A percentile compares a stretch with the other conserved stretches of the same genome.
These are phyloP conservation scores for Mycocalia duriaeana DNA, from an alignment of 1,284 basidiomycete species.

Conservation along the genomic window DNA sequence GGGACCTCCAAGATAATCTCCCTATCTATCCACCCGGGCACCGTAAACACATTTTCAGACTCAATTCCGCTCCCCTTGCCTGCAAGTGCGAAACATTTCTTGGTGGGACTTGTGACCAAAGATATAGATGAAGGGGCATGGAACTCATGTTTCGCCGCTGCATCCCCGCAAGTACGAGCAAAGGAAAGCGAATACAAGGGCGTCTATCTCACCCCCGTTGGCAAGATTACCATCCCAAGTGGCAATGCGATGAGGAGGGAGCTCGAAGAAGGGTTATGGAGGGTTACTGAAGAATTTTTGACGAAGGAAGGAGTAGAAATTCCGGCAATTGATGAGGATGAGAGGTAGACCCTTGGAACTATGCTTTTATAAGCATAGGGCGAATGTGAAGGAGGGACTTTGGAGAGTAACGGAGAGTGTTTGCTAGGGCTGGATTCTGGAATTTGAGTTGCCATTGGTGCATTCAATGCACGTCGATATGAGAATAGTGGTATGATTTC, in stretches of 20 bases:
- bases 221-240: slow-evolving; percentile 22
- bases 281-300: slow-evolving; percentile 29
- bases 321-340: too few species aligned
- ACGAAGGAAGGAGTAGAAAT: neutral
- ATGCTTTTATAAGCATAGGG: too few species aligned
- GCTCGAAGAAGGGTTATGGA: slow-evolving; percentile 40
- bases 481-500: too few species aligned
- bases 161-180: slow-evolving; percentile 29
- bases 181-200: slow-evolving; percentile 40
- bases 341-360: too few species aligned
- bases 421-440: too few species aligned
- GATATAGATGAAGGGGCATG: slow-evolving; percentile 33
- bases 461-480: too few species aligned
- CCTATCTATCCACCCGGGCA: slow-evolving; percentile 27
- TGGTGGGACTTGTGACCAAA: slow-evolving; percentile 28
- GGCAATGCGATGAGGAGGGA: slow-evolving; percentile 27
- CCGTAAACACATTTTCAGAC: slow-evolving; percentile 34
- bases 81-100: slow-evolving; percentile 15
- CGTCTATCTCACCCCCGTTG: slow-evolving; percentile 37
- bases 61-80: slow-evolving; percentile 18
- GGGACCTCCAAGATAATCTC: slow-evolving; percentile 16
- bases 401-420: too few species aligned
- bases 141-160: slow-evolving; percentile 41
- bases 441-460: too few species aligned
- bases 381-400: too few species aligned